Evolutionary conservation across 768 basidiomycete species (phyloP).

Genomic region (Gymnopilus junonius): DNA sequence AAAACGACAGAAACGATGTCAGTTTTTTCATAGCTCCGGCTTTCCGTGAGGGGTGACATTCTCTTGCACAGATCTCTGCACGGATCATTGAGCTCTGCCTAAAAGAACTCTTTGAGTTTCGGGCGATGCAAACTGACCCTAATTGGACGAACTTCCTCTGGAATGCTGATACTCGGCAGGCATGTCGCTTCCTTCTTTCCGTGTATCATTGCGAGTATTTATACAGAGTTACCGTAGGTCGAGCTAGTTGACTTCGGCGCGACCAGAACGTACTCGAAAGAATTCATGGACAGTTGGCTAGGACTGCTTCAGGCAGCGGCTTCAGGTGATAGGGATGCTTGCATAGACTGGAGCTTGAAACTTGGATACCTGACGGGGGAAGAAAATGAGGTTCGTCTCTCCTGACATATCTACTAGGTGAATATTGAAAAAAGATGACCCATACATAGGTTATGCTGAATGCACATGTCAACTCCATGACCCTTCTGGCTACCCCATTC

Average conservation of each 20-base stretch:
- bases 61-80: conserved; percentile 69
- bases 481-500: conserved; percentile 88
- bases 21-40: conserved; percentile 12
- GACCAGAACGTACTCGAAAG: conserved; percentile 80
- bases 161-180: conserved; percentile 69
- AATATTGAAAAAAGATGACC: neutral
- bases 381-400: conserved; percentile 70
- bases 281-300: conserved; percentile 91
- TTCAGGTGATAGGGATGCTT: conserved; percentile 64
- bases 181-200: conserved; percentile 25
- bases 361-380: conserved; percentile 91
- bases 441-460: conserved; percentile 72
- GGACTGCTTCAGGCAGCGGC: conserved; percentile 83
- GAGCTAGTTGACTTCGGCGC: conserved; percentile 97
- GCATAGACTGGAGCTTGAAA: conserved; percentile 73
- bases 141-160: conserved; percentile 99
- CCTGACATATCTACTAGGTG: neutral
- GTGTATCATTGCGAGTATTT: neutral
- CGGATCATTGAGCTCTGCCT: conserved; percentile 86
- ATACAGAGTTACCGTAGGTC: conserved; percentile 45
- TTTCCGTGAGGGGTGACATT: neutral
- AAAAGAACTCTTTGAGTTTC: conserved; percentile 87
- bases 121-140: conserved; percentile 97
- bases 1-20: conserved; percentile 77
- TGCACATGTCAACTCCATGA: conserved; percentile 85